Conservation (phyloP, 2,329 filamentous ascomycete species). For the Aspergillus ochraceus region DNA sequence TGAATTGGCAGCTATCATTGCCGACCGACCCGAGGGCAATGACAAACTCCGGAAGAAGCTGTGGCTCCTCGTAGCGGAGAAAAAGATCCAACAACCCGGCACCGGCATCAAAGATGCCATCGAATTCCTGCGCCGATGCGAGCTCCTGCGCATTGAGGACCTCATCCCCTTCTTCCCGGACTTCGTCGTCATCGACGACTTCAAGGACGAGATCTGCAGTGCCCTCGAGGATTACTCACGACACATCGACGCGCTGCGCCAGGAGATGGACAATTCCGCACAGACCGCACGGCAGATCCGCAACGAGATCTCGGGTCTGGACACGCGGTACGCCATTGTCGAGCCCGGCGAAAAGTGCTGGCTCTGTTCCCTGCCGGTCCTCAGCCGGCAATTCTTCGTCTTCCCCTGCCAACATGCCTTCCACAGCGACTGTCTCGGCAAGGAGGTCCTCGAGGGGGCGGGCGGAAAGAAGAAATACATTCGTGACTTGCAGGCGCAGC, state of each 20-base stretch:
- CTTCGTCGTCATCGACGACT: conserved; percentile 97
- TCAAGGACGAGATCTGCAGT: conserved; percentile 95
- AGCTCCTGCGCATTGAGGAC: conserved; percentile 91
- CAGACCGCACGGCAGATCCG: conserved; percentile 89
- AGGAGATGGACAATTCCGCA: conserved; percentile 94
- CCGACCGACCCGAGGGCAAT: conserved; percentile 77
- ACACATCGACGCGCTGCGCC: conserved; percentile 82
- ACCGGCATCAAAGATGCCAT: conserved; percentile 91
- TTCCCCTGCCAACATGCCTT: conserved; percentile 98
- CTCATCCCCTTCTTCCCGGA: conserved; percentile 98
- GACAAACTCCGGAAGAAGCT: conserved; percentile 83
- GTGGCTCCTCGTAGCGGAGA: conserved; percentile 92
- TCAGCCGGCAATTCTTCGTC: conserved; percentile 94
- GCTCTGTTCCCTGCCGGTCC: conserved; percentile 77
- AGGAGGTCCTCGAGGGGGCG: conserved; percentile 78
- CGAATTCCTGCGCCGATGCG: conserved; percentile 87
- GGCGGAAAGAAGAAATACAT: conserved; percentile 79
- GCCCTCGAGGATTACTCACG: conserved; percentile 91
- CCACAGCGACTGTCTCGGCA: conserved; percentile 89
- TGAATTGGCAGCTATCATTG: conserved; percentile 84
- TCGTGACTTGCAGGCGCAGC: conserved; percentile 78
- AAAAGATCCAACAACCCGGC: conserved; percentile 78
- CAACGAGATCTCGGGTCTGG: conserved; percentile 79
- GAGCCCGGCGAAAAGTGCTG: conserved; percentile 95
- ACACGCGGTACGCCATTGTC: conserved; percentile 90